Base-by-base conservation (phyloP, 2,329 filamentous ascomycete genomes). In the Arthrobotrys megalospora region DNA sequence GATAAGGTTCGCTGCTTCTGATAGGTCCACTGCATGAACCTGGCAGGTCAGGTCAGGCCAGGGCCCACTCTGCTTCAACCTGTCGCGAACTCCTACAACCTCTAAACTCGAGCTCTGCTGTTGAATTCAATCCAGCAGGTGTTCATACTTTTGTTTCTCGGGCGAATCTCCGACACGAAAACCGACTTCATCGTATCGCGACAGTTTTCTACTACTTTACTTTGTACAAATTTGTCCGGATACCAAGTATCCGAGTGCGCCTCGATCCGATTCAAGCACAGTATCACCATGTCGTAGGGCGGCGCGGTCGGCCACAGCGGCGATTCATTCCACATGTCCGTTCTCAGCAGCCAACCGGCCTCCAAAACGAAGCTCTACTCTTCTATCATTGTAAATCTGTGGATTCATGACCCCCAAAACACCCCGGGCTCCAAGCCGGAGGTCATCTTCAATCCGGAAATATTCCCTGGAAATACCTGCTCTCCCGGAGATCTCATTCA, bases 371-470 rank as follows among this genome's bases (percentile, higher is more conserved):
- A 48, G 60, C 65, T 63, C 43, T 60, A 41, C 41, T 78, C 75
- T 28, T 60, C 55, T 28, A 72, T 55, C 21, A 34, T 72, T 36
- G 75, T 72, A 24, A 72, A 24, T 32, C 67, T 78, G 14, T 78
- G 75, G 75, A 72, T 78, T 16, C 75, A 78, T 32, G 75, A 70
- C 16, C 68, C 75, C 45, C 60, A 68, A 53, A 48, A 47, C 21
- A 55, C 75, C 0, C 58, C 48, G 11, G 55, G 55, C 21, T 48
- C 67, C 16, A 78, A 72, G 62, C 75, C 75, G 53, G 75, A 78
- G 52, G 75, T 78, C 55, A 68, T 78, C 28, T 68, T 78, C 62
- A 78, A 78, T 19, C 45, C 48, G 19, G 75, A 78, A 36, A 10
- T 67, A 10, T 78, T 78, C 32, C 43, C 50, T n/a, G 67, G 62